Percentiles rank a stretch among this genome's conserved stretches.
phyloP scores from a whole-genome alignment of 1,284 basidiomycete species.

The Ustilago nuda region DNA sequence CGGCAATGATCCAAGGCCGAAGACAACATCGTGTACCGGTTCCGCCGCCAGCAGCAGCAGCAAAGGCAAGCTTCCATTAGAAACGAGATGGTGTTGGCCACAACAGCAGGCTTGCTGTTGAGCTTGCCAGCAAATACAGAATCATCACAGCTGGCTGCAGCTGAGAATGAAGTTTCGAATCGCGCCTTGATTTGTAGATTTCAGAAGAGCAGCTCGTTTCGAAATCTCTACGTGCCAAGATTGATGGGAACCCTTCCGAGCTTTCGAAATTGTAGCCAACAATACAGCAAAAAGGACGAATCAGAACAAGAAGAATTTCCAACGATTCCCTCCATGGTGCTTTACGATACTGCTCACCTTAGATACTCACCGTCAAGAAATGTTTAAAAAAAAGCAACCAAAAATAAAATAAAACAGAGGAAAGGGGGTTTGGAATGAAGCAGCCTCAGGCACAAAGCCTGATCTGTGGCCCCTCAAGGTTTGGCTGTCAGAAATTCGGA shows the following conservation, averaged over 20 bases:
- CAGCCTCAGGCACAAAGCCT: background rate
- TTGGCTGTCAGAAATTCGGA: slow-evolving; percentile 5
- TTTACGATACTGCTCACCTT: background rate
- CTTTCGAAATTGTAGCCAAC: background rate
- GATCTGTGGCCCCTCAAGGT: background rate
- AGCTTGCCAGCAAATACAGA: background rate
- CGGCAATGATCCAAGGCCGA: background rate
- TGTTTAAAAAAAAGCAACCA: background rate
- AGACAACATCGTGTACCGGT: too few species aligned
- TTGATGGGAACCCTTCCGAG: background rate
- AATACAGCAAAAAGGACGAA: background rate
- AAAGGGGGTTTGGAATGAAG: background rate
- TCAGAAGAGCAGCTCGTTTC: background rate
- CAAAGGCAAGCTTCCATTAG: background rate
- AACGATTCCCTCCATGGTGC: background rate
- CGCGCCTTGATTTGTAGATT: background rate
- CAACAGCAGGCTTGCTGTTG: too few species aligned
- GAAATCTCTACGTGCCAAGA: background rate
- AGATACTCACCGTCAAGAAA: background rate
- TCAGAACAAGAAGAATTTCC: background rate
- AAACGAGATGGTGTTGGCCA: slow-evolving; percentile 6
- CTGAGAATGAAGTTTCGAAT: slow-evolving; percentile 5
- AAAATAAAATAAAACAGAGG: background rate
- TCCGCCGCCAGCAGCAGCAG: background rate
- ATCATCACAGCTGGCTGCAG: background rate